Evolutionary conservation across 441 rosid genomes (phyloP), one percentile per base, ranked within the genome.

Genomic region (Pelargonium australe): DNA sequence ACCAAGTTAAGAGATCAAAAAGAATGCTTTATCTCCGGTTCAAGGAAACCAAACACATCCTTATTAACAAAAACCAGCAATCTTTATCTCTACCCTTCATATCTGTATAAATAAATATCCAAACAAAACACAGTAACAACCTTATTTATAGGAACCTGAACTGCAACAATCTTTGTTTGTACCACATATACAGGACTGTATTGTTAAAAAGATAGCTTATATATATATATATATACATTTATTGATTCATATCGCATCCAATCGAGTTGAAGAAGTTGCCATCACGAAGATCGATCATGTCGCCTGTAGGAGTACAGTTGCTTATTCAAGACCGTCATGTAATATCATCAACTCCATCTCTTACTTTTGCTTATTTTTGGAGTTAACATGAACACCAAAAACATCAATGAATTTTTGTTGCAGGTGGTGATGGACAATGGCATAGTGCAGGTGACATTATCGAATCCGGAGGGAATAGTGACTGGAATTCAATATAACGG

Each of bases 371-470:
- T 20, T 20, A 20, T 20, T 20, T 20, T 20, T 20, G 23, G 23
- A 20, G 23, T 20, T 20, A 20, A 20, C 23, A 20, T 0, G 23
- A 20, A 20, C 23, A 20, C 23, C 23, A 20, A 20, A 20, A 20
- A 20, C 23, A 20, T 20, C 23, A 20, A 20, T 20, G 23, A 20
- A 20, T 20, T 20, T 20, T 20, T 20, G 23, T 28, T 62, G 79
- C 77, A 88, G 93, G 90, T 86, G 79, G 78, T 82, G 74, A 69
- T 88, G 82, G 93, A 85, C 65, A 88, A 88, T 70, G 90, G 93
- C 68, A 70, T 85, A 11, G 77, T 87, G 17, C 80, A 80, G 68
- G 82, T 88, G 41, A 85, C 86, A 0, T 72, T 88, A 25, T 81
- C 88, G 0, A 82, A 82, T 63, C 93, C 93, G 3, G 87, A 70